These are phyloP conservation scores for Xylariaceae sp. DNA, from an alignment of 2,329 filamentous ascomycete genomes.

Conservation along the genomic window DNA sequence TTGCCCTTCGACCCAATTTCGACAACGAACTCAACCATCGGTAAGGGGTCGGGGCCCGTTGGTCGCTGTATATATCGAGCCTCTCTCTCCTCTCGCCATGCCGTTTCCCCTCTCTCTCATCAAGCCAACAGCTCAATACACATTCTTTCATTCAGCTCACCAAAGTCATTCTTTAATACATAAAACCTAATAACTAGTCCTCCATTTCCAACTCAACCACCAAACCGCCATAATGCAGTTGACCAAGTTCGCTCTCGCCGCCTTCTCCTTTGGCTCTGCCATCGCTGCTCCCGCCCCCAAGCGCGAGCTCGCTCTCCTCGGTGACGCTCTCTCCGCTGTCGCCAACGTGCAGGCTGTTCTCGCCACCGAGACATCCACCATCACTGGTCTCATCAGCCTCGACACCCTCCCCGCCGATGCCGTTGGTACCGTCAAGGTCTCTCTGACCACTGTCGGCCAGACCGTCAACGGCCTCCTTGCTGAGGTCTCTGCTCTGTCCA, in stretches of 20 bases:
- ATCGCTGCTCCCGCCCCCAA: slow-evolving; percentile 23
- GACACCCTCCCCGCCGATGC: slow-evolving; percentile 9
- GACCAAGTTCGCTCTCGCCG: slow-evolving; percentile 28
- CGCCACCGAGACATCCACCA: background rate
- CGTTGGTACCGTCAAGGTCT: slow-evolving; percentile 21
- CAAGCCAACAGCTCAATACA: slow-evolving; percentile 3
- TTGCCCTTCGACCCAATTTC: too few relatives aligned
- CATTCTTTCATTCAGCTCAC: slow-evolving; percentile 14
- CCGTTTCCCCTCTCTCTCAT: background rate
- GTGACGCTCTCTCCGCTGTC: background rate
- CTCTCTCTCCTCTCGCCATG: background rate
- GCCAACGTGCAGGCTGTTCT: background rate
- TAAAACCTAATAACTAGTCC: slow-evolving; percentile 2
- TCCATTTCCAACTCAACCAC: slow-evolving; percentile 2
- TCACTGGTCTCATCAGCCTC: slow-evolving; percentile 2
- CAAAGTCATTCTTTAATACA: slow-evolving; percentile 15
- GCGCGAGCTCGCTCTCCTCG: slow-evolving; percentile 16
- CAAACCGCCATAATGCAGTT: slow-evolving; percentile 29
- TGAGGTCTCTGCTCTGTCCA: slow-evolving; percentile 18
- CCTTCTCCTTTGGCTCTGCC: slow-evolving; percentile 30
- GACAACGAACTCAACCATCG: too few relatives aligned
- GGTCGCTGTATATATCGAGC: slow-evolving; percentile 8
- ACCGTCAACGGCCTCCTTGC: slow-evolving; percentile 21
- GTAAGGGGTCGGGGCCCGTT: too few relatives aligned
- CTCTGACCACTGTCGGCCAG: slow-evolving; percentile 20